Percentiles rank a stretch among this genome's conserved stretches.
These are phyloP conservation scores for Phytopythium montanum DNA, from an alignment of 352 stramenopile genomes.

Conservation along the genomic window DNA sequence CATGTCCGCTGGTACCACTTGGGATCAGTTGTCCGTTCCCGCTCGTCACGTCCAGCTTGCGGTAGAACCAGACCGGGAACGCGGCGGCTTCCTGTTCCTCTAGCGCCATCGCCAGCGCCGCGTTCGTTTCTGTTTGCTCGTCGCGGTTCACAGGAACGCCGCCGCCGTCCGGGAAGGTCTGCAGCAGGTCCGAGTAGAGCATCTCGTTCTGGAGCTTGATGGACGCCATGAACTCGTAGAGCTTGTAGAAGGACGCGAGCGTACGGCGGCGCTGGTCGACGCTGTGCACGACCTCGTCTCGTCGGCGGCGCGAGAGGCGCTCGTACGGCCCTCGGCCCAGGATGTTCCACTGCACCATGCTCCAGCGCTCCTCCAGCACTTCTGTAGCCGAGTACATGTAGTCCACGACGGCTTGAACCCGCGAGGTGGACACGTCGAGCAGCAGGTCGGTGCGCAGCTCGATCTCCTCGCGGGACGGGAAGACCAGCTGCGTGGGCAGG, in stretches of 20 bases:
- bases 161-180: constrained; percentile 38
- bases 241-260: constrained; percentile 71
- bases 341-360: constrained; percentile 88
- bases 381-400: constrained; percentile 83
- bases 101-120: constrained; percentile 33
- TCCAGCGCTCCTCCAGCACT: constrained; percentile 79
- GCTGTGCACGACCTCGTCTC: constrained; percentile 62
- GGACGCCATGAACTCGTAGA: constrained; percentile 81
- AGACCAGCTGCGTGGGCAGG: constrained; percentile 70
- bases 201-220: constrained; percentile 86
- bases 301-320: constrained; percentile 53
- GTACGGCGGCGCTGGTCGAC: constrained; percentile 69
- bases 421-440: constrained; percentile 65
- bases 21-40: constrained; percentile 28
- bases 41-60: constrained; percentile 46
- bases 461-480: constrained; percentile 74
- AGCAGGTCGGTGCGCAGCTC: constrained; percentile 74
- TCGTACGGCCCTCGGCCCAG: constrained; percentile 73
- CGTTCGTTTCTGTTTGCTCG: constrained; percentile 39
- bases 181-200: constrained; percentile 66
- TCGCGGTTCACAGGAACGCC: constrained; percentile 40
- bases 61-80: constrained; percentile 84
- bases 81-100: constrained; percentile 48
- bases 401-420: constrained; percentile 70
- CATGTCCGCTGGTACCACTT: constrained; percentile 25